phyloP scores from a whole-genome alignment of 495 filamentous ascomycete genomes.

The Clavariopsis aquatica region DNA sequence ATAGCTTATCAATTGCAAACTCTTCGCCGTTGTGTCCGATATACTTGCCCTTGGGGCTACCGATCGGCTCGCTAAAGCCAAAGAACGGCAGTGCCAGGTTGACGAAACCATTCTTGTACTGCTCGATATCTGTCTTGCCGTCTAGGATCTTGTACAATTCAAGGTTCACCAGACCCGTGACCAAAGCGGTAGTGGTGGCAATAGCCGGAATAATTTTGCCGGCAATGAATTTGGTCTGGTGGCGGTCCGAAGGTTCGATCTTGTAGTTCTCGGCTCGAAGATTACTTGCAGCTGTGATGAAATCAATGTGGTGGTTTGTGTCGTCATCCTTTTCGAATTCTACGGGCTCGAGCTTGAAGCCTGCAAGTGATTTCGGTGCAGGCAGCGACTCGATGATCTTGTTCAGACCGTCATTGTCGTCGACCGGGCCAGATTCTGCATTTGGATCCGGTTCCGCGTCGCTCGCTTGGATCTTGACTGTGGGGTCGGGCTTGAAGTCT shows the following conservation, averaged over 20 bases:
- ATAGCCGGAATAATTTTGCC: slow-evolving; percentile 99
- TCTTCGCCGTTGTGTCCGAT: slow-evolving; percentile 73
- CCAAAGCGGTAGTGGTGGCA: slow-evolving; percentile 93
- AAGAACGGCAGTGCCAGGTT: slow-evolving; percentile 97
- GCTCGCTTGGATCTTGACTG: slow-evolving; percentile 94
- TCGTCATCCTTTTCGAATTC: slow-evolving; percentile 99
- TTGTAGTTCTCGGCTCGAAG: slow-evolving; percentile 97
- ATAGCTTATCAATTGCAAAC: slow-evolving; percentile 88
- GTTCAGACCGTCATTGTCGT: slow-evolving; percentile 72
- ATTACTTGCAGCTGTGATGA: slow-evolving; percentile 97
- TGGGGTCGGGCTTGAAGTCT: slow-evolving; percentile 88
- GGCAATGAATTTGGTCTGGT: slow-evolving; percentile 99
- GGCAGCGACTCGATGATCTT: slow-evolving; percentile 69
- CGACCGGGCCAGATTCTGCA: slow-evolving; percentile 57
- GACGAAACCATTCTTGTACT: slow-evolving; percentile 99
- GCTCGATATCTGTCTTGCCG: slow-evolving; percentile 89
- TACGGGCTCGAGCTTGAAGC: slow-evolving; percentile 84
- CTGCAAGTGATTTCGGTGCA: slow-evolving; percentile 72
- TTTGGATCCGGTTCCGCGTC: slow-evolving; percentile 96
- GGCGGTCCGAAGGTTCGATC: slow-evolving; percentile 84
- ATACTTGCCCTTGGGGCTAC: slow-evolving; percentile 89
- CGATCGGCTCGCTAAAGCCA: slow-evolving; percentile 95
- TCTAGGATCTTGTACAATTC: slow-evolving; percentile 97
- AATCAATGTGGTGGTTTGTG: slow-evolving; percentile 97
- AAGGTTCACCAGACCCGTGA: slow-evolving; percentile 88